Evolutionary conservation across 164 flowering plant species (phyloP).

Genomic region (Litsea cubeba): DNA sequence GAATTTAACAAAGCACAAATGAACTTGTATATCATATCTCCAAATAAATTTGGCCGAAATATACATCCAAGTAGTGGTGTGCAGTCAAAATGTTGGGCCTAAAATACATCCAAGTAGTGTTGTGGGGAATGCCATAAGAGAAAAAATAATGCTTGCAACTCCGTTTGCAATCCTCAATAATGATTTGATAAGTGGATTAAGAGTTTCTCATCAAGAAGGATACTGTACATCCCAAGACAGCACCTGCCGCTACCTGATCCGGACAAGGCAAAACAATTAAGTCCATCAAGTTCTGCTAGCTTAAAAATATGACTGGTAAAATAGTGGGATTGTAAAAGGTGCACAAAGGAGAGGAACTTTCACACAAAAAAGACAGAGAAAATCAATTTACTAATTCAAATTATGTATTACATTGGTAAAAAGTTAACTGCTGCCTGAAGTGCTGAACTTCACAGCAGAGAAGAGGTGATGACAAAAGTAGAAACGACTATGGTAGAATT

Average conservation of each 20-base stretch:
- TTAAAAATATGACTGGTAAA: background rate
- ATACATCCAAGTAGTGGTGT: background rate
- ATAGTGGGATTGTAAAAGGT: background rate
- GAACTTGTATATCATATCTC: background rate
- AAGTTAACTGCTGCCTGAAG: too few species aligned
- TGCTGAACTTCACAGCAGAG: too few species aligned
- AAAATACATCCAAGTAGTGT: background rate
- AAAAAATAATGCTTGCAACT: background rate
- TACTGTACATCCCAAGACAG: conserved; percentile 1
- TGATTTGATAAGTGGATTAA: background rate
- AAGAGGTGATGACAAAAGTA: too few species aligned
- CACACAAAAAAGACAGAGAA: background rate
- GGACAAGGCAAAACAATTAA: background rate
- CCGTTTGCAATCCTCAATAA: background rate
- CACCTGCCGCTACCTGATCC: background rate
- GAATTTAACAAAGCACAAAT: background rate
- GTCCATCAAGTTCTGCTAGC: background rate
- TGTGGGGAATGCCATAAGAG: background rate
- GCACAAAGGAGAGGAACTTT: background rate
- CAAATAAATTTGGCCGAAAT: background rate
- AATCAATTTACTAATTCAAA: too few species aligned
- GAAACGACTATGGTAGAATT: too few species aligned
- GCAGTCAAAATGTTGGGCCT: background rate
- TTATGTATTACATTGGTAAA: too few species aligned
- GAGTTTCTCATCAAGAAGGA: background rate